Evolutionary conservation across 768 basidiomycete genomes (phyloP), one percentile per base, ranked within the genome.

Genomic region (Gymnopilus junonius): DNA sequence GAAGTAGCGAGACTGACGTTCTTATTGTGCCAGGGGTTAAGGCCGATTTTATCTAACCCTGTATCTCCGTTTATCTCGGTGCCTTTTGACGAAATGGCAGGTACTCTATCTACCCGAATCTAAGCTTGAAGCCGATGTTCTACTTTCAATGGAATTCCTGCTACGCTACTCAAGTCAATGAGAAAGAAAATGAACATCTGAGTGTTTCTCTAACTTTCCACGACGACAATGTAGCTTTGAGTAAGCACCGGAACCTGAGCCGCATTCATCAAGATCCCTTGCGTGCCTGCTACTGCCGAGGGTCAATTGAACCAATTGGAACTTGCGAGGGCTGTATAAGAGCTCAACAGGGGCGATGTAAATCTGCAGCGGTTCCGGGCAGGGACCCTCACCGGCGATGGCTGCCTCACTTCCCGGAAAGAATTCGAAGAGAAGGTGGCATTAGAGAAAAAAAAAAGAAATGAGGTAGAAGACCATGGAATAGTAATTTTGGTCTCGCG

Each of bases 41-140:
- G 29, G 27, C 48, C 48, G 29, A 51, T 51, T n/a, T 48, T 48
- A 48, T 48, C 45, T 48, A 17, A 51, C 48, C 31, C 48, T 32
- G 29, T 51, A 51, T 51, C 48, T 51, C 48, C 48, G 48, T 51
- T 51, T 51, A 51, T 51, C 48, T 51, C 48, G 48, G 48, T 51
- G 29, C 48, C n/a, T 51, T 51, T 51, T 51, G 48, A 14, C 48
- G 29, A 51, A 29, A 51, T 51, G 48, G 31, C 48, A 50, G 31
- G 27, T 50, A 31, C 46, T 50, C 46, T 50, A 48, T 48, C 45
- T 51, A 51, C 29, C 29, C 48, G 48, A 32, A 51, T 27, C 29
- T 20, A 51, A 51, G n/a, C 48, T 51, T 23, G 17, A 8, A 20
- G 17, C 21, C n/a, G 12, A 14, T 42, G 12, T n/a, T 32, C 48